Evolutionary conservation across 805 yeast species (phyloP), one percentile per base, ranked within the genome.

Genomic region (Candida saitoana): DNA sequence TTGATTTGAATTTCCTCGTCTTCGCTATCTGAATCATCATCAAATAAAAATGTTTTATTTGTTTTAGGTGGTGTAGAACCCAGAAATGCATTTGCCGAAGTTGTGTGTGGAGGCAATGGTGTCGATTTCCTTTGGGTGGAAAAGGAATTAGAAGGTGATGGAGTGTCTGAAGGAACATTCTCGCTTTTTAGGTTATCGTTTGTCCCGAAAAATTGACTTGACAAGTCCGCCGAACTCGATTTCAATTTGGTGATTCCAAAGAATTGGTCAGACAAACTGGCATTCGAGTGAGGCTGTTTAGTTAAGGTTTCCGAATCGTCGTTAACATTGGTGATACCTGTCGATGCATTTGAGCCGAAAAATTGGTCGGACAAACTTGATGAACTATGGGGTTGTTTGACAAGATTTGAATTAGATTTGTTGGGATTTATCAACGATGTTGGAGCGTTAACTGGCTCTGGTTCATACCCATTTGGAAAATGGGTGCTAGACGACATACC

Each of bases 301-400:
- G 17, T 18, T 9, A 29, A 14, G 16, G 32, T 5, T 22, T 6
- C 27, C 5, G 32, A 11, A 29, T 29, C 32, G 9, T 18, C 38
- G 20, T 20, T 34, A 17, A 16, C 30, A n/a, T 12, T n/a, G 22
- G 27, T 32, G 33, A 32, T 12, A 17, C 34, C 19, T 19, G 25
- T 3, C 18, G 34, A 11, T 29, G 25, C 32, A 30, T 29, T 29
- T 22, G 16, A 14, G 2, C 67, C 63, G 43, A 67, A 66, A 42
- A 69, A 68, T 51, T 55, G 70, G n/a, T 54, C 58, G 4, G 69
- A 56, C 18, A 69, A 61, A 16, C 72, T 62, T 41, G 56, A 63
- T 3, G 73, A 67, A 9, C 71, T 64, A 38, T 61, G 57, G 2
- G 77, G 65, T 53, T 68, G 68, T 52, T 73, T 52, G 54, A 77